A percentile compares a stretch with the other conserved stretches of the same genome.
Conservation (phyloP, 2,329 filamentous ascomycete genomes). For the Myriosclerotinia duriaeana region DNA sequence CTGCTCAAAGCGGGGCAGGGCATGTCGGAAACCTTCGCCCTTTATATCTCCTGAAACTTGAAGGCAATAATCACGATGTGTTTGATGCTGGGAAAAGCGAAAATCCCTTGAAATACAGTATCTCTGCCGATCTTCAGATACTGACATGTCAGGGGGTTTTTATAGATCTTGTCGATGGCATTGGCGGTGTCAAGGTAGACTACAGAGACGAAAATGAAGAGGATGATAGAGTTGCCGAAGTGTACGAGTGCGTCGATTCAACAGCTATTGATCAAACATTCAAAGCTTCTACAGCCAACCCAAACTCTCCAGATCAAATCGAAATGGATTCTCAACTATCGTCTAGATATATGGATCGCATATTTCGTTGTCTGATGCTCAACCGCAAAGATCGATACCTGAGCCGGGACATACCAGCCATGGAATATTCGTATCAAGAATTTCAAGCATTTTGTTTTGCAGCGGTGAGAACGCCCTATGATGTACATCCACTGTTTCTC, state of each 20-base stretch:
- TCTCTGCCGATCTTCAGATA: slow-evolving; percentile 20
- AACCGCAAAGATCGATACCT: slow-evolving; percentile 6
- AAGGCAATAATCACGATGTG: neutral
- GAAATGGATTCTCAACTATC: neutral
- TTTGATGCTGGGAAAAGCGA: slow-evolving; percentile 16
- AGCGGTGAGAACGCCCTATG: neutral
- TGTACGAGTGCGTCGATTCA: slow-evolving; percentile 13
- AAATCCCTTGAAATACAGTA: neutral
- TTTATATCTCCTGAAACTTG: neutral
- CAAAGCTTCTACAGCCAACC: neutral
- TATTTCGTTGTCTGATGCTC: slow-evolving; percentile 6
- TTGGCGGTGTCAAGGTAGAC: slow-evolving; percentile 24
- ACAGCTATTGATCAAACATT: slow-evolving; percentile 8
- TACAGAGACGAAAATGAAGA: slow-evolving; percentile 15
- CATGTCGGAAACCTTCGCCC: slow-evolving; percentile 26
- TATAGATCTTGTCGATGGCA: slow-evolving; percentile 25
- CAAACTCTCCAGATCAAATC: neutral
- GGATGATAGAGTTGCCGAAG: neutral
- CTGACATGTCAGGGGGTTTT: slow-evolving; percentile 23
- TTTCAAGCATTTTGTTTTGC: neutral
- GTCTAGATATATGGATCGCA: slow-evolving; percentile 5
- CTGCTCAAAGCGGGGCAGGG: slow-evolving; percentile 16
- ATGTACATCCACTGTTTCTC: neutral
- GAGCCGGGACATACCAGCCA: neutral
- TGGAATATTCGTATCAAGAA: slow-evolving; percentile 1